These are phyloP conservation scores for Amauroascus niger DNA, from an alignment of 2,329 filamentous ascomycete species.

Conservation along the genomic window DNA sequence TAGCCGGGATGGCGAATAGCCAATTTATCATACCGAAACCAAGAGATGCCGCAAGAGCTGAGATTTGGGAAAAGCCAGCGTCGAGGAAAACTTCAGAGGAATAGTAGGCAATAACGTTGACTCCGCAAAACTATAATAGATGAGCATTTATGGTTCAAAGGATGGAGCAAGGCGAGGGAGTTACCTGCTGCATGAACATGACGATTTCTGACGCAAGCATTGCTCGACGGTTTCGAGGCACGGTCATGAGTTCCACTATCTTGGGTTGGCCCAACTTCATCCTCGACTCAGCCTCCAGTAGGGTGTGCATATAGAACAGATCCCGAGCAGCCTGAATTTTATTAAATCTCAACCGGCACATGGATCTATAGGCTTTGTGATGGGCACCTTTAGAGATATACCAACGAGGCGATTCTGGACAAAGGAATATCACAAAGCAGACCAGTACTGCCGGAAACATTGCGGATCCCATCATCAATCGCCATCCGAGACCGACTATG, in stretches of 20 bases:
- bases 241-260: constrained; percentile 49
- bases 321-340: constrained; percentile 39
- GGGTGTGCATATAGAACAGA: constrained; percentile 40
- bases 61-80: constrained; percentile 42
- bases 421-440: constrained; percentile 53
- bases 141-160: not conserved
- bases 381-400: constrained; percentile 39
- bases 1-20: constrained; percentile 53
- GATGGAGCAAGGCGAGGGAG: not conserved
- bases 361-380: constrained; percentile 34
- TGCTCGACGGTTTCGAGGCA: constrained; percentile 54
- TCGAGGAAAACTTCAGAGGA: constrained; percentile 51
- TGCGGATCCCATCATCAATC: constrained; percentile 59
- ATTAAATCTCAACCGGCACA: constrained; percentile 37
- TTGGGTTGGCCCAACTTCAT: constrained; percentile 44
- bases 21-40: constrained; percentile 56
- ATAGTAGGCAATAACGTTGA: constrained; percentile 52
- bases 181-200: constrained; percentile 58
- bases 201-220: constrained; percentile 52
- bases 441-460: constrained; percentile 53
- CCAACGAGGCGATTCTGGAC: constrained; percentile 46
- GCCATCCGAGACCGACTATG: constrained; percentile 54
- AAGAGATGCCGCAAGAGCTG: constrained; percentile 48
- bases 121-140: constrained; percentile 35
- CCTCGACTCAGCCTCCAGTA: constrained; percentile 52